These are phyloP conservation scores for Ophiostoma novo-ulmi DNA, from an alignment of 2,329 filamentous ascomycete species.

Conservation along the genomic window DNA sequence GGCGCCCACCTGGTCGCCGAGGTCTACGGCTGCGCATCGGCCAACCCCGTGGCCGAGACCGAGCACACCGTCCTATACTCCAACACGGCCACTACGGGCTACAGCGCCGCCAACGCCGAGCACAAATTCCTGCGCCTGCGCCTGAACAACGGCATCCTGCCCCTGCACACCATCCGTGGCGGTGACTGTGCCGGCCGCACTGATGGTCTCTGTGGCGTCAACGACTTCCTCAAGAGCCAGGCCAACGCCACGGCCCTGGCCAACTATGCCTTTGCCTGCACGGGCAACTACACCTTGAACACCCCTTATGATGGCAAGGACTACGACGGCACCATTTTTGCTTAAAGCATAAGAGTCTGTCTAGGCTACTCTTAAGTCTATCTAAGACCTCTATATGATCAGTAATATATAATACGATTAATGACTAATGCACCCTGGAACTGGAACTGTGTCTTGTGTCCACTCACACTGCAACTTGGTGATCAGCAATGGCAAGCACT, in stretches of 20 bases:
- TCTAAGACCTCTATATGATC: background rate
- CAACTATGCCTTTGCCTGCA: slow-evolving; percentile 46
- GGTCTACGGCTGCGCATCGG: slow-evolving; percentile 46
- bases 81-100: slow-evolving; percentile 41
- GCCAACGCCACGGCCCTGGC: slow-evolving; percentile 36
- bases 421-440: background rate
- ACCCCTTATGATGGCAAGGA: slow-evolving; percentile 38
- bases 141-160: slow-evolving; percentile 46
- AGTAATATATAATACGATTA: slow-evolving; percentile 11
- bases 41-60: slow-evolving; percentile 39
- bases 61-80: slow-evolving; percentile 40
- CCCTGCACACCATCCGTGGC: slow-evolving; percentile 44
- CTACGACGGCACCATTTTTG: slow-evolving; percentile 39
- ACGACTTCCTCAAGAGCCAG: slow-evolving; percentile 41
- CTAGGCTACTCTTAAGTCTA: no score
- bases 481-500: background rate
- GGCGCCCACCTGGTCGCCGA: slow-evolving; percentile 52
- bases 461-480: slow-evolving; percentile 1
- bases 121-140: slow-evolving; percentile 48
- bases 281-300: slow-evolving; percentile 43
- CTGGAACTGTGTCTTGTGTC: background rate
- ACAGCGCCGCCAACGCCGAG: slow-evolving; percentile 38
- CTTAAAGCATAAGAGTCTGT: background rate
- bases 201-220: slow-evolving; percentile 43
- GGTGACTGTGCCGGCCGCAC: slow-evolving; percentile 39